These are phyloP conservation scores for Buxus sempervirens DNA, from an alignment of 164 flowering plant genomes.

Conservation along the genomic window DNA sequence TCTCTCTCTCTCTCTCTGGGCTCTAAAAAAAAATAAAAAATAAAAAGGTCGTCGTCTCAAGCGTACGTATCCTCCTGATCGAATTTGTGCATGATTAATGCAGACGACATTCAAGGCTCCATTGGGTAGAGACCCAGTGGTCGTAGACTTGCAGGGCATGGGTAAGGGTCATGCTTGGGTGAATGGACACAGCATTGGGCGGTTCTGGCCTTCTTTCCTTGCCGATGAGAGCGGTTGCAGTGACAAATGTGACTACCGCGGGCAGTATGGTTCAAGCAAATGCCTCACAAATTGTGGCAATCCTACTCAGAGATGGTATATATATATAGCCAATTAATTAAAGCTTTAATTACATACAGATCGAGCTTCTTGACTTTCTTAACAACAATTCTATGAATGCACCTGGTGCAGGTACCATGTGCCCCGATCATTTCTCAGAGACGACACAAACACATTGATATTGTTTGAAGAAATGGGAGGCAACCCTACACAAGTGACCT, in stretches of 20 bases:
- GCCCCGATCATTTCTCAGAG: constrained; percentile 42
- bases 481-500: constrained; percentile 39
- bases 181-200: constrained; percentile 61
- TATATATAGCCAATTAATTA: neutral
- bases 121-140: constrained; percentile 60
- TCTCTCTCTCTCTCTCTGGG: too few relatives aligned
- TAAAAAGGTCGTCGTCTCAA: too few relatives aligned
- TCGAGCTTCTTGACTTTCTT: too few relatives aligned
- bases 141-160: constrained; percentile 59
- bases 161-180: constrained; percentile 84
- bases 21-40: too few relatives aligned
- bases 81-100: neutral
- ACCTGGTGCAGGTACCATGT: constrained; percentile 78
- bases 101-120: constrained; percentile 69
- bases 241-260: constrained; percentile 61
- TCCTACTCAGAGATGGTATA: constrained; percentile 68
- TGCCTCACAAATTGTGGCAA: constrained; percentile 51
- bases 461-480: constrained; percentile 72
- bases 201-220: constrained; percentile 54
- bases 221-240: constrained; percentile 43
- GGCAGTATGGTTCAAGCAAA: constrained; percentile 35
- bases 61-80: too few relatives aligned
- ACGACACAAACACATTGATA: constrained; percentile 37
- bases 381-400: too few relatives aligned
- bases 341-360: too few relatives aligned